These are phyloP conservation scores for Stagonosporopsis cucurbitacearum DNA, from an alignment of 2,329 filamentous ascomycete genomes.

Conservation along the genomic window DNA sequence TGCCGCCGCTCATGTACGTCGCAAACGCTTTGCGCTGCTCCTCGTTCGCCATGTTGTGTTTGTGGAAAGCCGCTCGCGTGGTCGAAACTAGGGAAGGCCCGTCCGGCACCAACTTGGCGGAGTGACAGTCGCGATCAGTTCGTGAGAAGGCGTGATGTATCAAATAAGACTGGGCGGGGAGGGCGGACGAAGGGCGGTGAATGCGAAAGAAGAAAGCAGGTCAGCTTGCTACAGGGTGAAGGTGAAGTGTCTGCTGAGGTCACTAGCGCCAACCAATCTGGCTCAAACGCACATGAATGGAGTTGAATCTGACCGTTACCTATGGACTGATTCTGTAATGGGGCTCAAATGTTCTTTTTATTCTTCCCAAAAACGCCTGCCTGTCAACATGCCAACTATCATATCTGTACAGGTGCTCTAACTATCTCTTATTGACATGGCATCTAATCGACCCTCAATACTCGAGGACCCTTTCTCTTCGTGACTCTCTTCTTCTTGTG, in stretches of 20 bases:
- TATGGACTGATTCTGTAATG: neutral
- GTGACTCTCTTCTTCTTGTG: conserved; percentile 81
- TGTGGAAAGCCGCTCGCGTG: conserved; percentile 24
- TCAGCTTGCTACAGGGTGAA: neutral
- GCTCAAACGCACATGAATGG: neutral
- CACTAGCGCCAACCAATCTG: neutral
- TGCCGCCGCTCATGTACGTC: conserved; percentile 38
- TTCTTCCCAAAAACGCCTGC: conserved; percentile 40
- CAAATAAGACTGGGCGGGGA: neutral
- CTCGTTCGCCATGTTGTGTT: conserved; percentile 35
- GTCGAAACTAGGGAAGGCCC: conserved; percentile 18
- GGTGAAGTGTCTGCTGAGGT: neutral
- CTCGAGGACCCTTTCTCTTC: conserved; percentile 75
- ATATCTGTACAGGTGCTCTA: conserved; percentile 41
- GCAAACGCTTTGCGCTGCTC: conserved; percentile 41
- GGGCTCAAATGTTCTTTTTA: conserved; percentile 32
- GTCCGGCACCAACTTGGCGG: conserved; percentile 4
- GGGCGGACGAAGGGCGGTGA: neutral
- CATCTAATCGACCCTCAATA: conserved; percentile 72
- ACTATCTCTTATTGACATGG: conserved; percentile 22
- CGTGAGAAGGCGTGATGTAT: neutral
- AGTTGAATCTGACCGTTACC: too few relatives aligned
- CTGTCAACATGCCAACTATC: conserved; percentile 24
- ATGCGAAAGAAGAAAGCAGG: neutral
- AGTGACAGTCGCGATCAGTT: conserved; percentile 3